Evolutionary conservation across 345 rosid species (phyloP), one percentile per base, ranked within the genome.

Genomic region (Brassica incana): DNA sequence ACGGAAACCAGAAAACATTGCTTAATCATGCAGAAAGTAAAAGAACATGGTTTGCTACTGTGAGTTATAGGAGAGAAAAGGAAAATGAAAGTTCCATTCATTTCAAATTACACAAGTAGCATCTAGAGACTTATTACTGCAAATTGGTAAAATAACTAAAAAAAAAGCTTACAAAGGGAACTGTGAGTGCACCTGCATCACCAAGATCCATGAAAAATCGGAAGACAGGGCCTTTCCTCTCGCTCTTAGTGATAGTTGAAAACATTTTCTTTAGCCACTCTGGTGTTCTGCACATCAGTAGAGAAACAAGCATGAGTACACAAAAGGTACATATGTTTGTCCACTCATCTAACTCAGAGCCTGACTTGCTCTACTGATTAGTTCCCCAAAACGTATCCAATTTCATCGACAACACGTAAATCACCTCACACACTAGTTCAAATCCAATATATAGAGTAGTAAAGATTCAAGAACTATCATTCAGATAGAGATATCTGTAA

Each of bases 151-250:
- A 45, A 45, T 3, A 48, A 52, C 25, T 23, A 12, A 54, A 32
- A 30, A n/a, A 77, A 70, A 43, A 75, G 61, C 79, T 73, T 65
- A 62, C 78, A 69, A 59, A 58, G 77, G 33, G 73, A 72, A 72
- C 0, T 52, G 67, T 72, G 20, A 71, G 6, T 35, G 81, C 82
- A 93, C 99, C 99, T 68, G 98, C 99, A 78, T 95, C 99, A 60
- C 99, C 96, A 59, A 93, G 86, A 85, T 95, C 99, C 92, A 93
- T 85, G 87, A 95, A 91, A 76, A 93, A 93, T 6, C 96, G 91
- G 72, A 93, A 93, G 68, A 95, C 94, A 6, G 98, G 97, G 35
- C 96, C 94, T 16, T 86, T 91, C 87, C 93, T 91, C 87, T 90
- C 90, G 6, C 96, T 89, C 89, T 86, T 95, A 58, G 90, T 90